Percentiles rank a stretch among this genome's conserved stretches.
phyloP scores from a whole-genome alignment of 1,284 basidiomycete species.

The Tranzscheliella williamsii region DNA sequence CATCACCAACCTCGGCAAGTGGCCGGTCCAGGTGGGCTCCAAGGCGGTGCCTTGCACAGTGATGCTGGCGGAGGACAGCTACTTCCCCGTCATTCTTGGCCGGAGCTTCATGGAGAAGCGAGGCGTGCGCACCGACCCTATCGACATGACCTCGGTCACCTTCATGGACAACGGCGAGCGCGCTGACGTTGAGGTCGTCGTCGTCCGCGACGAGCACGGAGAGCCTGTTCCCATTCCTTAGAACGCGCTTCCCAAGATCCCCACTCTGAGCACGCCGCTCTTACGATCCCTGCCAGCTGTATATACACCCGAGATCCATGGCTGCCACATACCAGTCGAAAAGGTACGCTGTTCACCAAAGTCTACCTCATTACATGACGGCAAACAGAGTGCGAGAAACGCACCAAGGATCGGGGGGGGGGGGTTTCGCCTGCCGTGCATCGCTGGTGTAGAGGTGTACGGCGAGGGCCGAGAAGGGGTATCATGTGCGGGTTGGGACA shows the following conservation, averaged over 20 bases:
- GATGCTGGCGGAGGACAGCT: conserved; percentile 83
- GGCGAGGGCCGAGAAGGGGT: too few relatives aligned
- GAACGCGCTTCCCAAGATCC: background rate
- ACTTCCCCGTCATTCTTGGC: conserved; percentile 94
- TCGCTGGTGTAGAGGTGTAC: too few relatives aligned
- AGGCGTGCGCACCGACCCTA: conserved; percentile 68
- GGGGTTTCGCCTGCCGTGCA: too few relatives aligned
- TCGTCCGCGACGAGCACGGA: conserved; percentile 59
- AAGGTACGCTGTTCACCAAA: too few relatives aligned
- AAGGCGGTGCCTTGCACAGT: conserved; percentile 65
- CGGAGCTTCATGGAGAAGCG: conserved; percentile 90
- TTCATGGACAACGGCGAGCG: conserved; percentile 94
- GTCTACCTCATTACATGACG: background rate
- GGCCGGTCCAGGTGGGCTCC: conserved; percentile 64
- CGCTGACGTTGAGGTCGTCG: conserved; percentile 60
- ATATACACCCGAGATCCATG: too few relatives aligned
- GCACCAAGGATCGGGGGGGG: too few relatives aligned
- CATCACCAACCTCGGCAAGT: conserved; percentile 65
- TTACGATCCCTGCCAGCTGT: too few relatives aligned
- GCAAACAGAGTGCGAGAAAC: too few relatives aligned
- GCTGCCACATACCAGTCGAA: too few relatives aligned
- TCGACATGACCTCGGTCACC: conserved; percentile 80
- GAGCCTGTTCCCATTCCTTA: conserved; percentile 59
- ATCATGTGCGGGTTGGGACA: too few relatives aligned
- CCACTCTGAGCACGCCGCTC: too few relatives aligned